Conservation (phyloP, 2,329 filamentous ascomycete species). For the Cladophialophora exuberans region DNA sequence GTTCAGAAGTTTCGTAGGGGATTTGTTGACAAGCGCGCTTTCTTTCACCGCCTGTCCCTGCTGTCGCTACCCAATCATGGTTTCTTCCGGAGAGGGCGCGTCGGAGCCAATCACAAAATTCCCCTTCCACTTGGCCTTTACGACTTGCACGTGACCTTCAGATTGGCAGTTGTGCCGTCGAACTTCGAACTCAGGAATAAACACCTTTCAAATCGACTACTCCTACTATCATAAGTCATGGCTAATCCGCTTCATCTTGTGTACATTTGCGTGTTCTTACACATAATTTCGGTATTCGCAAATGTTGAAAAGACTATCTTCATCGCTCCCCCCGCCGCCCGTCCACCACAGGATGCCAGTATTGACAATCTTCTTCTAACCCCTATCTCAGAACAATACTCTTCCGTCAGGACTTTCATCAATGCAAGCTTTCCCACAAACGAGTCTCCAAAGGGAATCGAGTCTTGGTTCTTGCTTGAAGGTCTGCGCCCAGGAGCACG, state of each 20-base stretch:
- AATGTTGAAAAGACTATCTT: constrained; percentile 96
- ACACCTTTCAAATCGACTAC: too few relatives aligned
- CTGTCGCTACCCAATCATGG: constrained; percentile 1
- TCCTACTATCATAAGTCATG: neutral
- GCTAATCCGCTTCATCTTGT: constrained; percentile 3
- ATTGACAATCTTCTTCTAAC: constrained; percentile 66
- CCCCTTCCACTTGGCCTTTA: too few relatives aligned
- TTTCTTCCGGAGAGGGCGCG: neutral
- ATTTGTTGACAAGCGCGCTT: constrained; percentile 29
- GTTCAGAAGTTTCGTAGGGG: constrained; percentile 15
- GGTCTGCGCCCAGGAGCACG: constrained; percentile 70
- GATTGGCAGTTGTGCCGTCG: too few relatives aligned
- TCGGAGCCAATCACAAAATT: constrained; percentile 13
- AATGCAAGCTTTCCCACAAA: constrained; percentile 68
- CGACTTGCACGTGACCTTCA: too few relatives aligned
- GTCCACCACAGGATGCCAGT: constrained; percentile 60
- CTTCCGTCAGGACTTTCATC: constrained; percentile 65
- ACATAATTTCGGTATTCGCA: constrained; percentile 50
- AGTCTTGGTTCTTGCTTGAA: constrained; percentile 80
- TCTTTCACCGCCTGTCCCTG: constrained; percentile 26
- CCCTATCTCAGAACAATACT: constrained; percentile 62
- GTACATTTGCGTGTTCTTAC: constrained; percentile 14
- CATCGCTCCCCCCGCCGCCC: constrained; percentile 65
- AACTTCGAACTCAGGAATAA: too few relatives aligned
- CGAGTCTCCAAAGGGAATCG: constrained; percentile 57